Evolutionary conservation across 306 rosid genomes (phyloP).

Genomic region (Lupinus albus): DNA sequence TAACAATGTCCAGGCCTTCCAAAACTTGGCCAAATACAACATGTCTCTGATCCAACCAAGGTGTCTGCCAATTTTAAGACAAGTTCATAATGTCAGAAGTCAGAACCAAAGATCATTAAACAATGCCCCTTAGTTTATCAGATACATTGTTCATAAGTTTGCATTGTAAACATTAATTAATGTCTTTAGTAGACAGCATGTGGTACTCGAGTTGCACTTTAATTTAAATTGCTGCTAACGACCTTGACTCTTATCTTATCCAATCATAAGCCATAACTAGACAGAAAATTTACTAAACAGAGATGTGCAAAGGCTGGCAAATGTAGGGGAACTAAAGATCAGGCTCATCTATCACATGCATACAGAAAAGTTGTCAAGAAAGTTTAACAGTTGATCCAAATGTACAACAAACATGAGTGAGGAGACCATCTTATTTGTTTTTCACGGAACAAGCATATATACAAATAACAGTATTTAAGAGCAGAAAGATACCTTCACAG

Average conservation of each 20-base stretch:
- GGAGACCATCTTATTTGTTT: neutral
- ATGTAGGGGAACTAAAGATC: neutral
- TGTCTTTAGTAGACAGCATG: neutral
- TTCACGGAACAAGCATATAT: neutral
- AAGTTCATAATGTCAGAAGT: slow-evolving; percentile 26
- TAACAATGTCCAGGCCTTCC: slow-evolving; percentile 88
- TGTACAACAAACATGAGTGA: slow-evolving; percentile 3
- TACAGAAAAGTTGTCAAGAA: neutral
- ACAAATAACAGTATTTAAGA: slow-evolving; percentile 18
- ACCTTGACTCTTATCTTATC: neutral
- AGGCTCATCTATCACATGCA: slow-evolving; percentile 8
- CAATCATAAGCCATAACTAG: neutral
- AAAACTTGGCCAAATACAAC: slow-evolving; percentile 98
- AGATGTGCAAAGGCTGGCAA: slow-evolving; percentile 8
- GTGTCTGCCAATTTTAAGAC: slow-evolving; percentile 64
- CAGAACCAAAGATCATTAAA: slow-evolving; percentile 22
- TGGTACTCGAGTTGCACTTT: neutral
- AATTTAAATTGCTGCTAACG: neutral
- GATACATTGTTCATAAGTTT: slow-evolving; percentile 1
- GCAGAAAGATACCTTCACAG: slow-evolving; percentile 70
- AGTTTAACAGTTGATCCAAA: neutral
- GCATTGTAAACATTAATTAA: slow-evolving; percentile 17
- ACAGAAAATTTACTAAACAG: slow-evolving; percentile 24
- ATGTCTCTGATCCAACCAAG: slow-evolving; percentile 92
- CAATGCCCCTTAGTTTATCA: slow-evolving; percentile 24